Percentiles rank a stretch among this genome's conserved stretches.
These are phyloP conservation scores for Kwoniella europaea DNA, from an alignment of 768 basidiomycete species.

Conservation along the genomic window DNA sequence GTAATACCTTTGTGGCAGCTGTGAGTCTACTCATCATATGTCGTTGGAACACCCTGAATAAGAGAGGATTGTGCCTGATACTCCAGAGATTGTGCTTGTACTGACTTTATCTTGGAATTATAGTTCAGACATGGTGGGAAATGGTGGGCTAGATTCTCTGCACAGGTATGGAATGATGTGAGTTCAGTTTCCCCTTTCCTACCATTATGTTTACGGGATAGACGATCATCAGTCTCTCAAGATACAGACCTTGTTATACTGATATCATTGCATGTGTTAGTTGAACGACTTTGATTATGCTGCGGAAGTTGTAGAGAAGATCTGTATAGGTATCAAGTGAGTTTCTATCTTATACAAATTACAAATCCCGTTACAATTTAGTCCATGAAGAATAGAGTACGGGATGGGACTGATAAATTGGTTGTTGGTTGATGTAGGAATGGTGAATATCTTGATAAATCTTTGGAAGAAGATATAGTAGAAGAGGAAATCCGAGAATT, in stretches of 20 bases:
- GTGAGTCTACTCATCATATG: constrained; percentile 18
- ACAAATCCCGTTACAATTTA: no score
- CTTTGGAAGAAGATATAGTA: constrained; percentile 1
- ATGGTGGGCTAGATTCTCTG: constrained; percentile 52
- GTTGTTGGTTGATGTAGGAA: not conserved
- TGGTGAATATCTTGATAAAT: constrained; percentile 19
- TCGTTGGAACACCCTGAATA: no score
- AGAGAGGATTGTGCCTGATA: no score
- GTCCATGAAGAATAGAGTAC: not conserved
- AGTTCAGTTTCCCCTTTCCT: constrained; percentile 16
- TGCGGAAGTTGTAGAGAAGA: constrained; percentile 18
- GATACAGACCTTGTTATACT: not conserved
- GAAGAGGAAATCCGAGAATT: constrained; percentile 12
- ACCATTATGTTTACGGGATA: not conserved
- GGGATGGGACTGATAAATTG: not conserved
- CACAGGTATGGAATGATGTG: constrained; percentile 54
- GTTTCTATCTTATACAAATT: not conserved
- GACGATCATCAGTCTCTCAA: not conserved
- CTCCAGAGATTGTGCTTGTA: no score
- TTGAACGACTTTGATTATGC: constrained; percentile 28
- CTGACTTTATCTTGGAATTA: not conserved
- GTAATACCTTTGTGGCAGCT: constrained; percentile 38
- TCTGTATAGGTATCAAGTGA: constrained; percentile 28
- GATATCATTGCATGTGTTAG: constrained; percentile 2
- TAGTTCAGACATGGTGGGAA: constrained; percentile 46